Evolutionary conservation across 31 red algal species (phyloP).

Genomic region (Endocladia muricata): DNA sequence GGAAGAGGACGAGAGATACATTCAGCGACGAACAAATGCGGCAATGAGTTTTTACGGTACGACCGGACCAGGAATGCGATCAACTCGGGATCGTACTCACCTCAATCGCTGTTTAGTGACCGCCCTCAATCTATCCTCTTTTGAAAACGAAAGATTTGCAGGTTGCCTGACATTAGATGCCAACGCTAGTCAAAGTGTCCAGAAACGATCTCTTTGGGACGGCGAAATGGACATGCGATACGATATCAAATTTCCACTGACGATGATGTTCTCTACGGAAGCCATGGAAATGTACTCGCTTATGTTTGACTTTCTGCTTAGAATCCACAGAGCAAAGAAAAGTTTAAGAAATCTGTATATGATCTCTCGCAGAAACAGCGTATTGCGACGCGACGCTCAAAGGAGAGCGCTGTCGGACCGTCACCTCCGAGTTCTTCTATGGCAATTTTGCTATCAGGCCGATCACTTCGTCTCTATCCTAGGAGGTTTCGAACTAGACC

Average conservation of each 20-base stretch:
- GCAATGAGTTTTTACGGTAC: conserved; percentile 61
- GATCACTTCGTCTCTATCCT: conserved; percentile 63
- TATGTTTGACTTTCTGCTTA: conserved; percentile 46
- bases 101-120: conserved; percentile 44
- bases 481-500: conserved; percentile 48
- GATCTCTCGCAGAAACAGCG: conserved; percentile 34
- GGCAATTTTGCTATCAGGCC: conserved; percentile 68
- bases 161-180: conserved; percentile 30
- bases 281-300: conserved; percentile 40
- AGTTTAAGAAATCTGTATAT: conserved; percentile 48
- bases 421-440: not conserved
- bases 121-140: conserved; percentile 34
- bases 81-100: conserved; percentile 23
- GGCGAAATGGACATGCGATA: conserved; percentile 35
- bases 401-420: not conserved
- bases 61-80: conserved; percentile 25
- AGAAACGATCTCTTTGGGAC: conserved; percentile 34
- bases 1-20: conserved; percentile 39
- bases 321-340: conserved; percentile 32
- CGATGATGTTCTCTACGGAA: conserved; percentile 31
- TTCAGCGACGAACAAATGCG: conserved; percentile 29
- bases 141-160: conserved; percentile 1
- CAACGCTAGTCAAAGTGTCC: not conserved
- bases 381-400: not conserved
- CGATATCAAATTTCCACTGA: conserved; percentile 37